Percentiles rank a stretch among this genome's conserved stretches.
These are phyloP conservation scores for Fusarium proliferatum DNA, from an alignment of 2,329 filamentous ascomycete genomes.

Conservation along the genomic window DNA sequence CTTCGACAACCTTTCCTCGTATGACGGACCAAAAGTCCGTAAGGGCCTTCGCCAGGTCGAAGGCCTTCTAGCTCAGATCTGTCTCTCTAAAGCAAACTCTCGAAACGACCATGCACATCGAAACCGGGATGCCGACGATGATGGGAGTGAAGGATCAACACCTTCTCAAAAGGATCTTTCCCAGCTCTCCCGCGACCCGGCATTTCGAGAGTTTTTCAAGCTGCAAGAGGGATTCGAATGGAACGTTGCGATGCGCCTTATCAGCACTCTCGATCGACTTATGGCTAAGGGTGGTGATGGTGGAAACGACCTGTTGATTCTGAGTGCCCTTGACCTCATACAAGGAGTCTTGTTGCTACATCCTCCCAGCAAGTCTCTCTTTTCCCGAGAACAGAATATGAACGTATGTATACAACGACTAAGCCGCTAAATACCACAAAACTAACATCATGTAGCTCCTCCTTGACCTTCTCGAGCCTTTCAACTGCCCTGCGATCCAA, in stretches of 20 bases:
- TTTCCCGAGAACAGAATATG: constrained; percentile 92
- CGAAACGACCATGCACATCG: constrained; percentile 34
- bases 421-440: not conserved
- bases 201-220: constrained; percentile 96
- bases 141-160: constrained; percentile 54
- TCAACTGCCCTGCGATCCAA: constrained; percentile 92
- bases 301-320: constrained; percentile 87
- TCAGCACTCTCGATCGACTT: constrained; percentile 86
- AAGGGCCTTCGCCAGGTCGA: constrained; percentile 96
- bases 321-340: constrained; percentile 87
- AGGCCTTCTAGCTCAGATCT: constrained; percentile 93
- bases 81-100: constrained; percentile 73
- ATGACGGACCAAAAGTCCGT: constrained; percentile 87
- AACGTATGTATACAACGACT: constrained; percentile 67
- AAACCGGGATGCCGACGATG: constrained; percentile 44
- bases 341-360: constrained; percentile 91
- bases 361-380: constrained; percentile 87
- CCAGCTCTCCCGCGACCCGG: constrained; percentile 82
- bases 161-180: constrained; percentile 70
- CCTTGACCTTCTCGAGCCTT: constrained; percentile 91
- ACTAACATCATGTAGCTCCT: constrained; percentile 68
- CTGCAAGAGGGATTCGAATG: constrained; percentile 97
- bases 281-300: constrained; percentile 85
- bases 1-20: constrained; percentile 96
- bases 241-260: constrained; percentile 90